These are phyloP conservation scores for Irpex lacteus DNA, from an alignment of 1,284 basidiomycete species.

Conservation along the genomic window DNA sequence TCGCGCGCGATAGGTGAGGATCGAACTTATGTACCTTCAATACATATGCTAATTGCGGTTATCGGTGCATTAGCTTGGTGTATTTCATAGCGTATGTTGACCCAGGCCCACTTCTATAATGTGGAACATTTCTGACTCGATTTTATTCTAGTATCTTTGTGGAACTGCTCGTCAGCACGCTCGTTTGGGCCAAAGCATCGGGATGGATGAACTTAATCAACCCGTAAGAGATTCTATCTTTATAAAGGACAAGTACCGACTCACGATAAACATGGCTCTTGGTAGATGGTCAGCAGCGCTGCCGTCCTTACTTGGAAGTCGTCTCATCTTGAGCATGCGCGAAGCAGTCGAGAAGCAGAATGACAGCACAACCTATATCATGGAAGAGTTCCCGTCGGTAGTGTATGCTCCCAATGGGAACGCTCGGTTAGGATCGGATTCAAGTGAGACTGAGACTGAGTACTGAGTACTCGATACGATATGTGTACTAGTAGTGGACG, in stretches of 20 bases:
- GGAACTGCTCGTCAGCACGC: constrained; percentile 20
- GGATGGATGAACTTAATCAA: constrained; percentile 25
- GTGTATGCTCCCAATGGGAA: neutral
- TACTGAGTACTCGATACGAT: no score
- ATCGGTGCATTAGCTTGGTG: constrained; percentile 13
- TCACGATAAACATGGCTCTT: constrained; percentile 2
- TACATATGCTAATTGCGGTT: neutral
- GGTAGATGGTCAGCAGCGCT: constrained; percentile 24
- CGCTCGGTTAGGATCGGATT: neutral
- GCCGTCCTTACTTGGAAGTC: constrained; percentile 19
- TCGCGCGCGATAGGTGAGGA: constrained; percentile 21
- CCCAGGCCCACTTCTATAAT: neutral
- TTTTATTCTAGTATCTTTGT: constrained; percentile 20
- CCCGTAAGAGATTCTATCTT: constrained; percentile 19
- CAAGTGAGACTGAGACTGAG: neutral
- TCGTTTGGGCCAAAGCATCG: constrained; percentile 24
- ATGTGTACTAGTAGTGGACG: no score
- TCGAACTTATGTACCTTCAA: neutral
- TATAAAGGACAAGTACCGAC: neutral
- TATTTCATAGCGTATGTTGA: constrained; percentile 19
- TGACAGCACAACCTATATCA: constrained; percentile 9
- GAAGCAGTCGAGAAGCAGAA: constrained; percentile 11
- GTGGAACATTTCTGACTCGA: neutral
- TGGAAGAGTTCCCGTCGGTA: constrained; percentile 7
- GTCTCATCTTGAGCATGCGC: constrained; percentile 19